A percentile compares a stretch with the other conserved stretches of the same genome.
Conservation (phyloP, 176 grass and related monocot species). For the Bromus sterilis region DNA sequence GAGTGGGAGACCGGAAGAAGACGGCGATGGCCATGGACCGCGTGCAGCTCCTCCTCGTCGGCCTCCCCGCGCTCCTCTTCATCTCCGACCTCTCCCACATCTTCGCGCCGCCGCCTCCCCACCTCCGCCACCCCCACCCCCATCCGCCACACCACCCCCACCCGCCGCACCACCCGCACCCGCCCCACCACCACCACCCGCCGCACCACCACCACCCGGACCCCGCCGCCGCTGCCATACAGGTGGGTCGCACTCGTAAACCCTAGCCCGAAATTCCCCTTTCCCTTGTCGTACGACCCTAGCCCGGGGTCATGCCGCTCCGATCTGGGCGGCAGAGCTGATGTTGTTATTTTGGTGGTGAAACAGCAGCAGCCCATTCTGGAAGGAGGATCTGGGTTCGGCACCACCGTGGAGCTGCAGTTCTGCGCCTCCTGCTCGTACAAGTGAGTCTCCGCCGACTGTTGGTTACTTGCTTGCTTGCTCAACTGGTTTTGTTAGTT, state of each 20-base stretch:
- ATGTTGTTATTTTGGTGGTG: background rate
- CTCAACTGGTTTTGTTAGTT: background rate
- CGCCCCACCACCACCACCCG: conserved; percentile 19
- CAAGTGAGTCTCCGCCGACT: conserved; percentile 28
- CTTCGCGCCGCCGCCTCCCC: conserved; percentile 71
- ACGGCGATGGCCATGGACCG: conserved; percentile 59
- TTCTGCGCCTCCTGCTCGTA: conserved; percentile 96
- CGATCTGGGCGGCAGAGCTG: conserved; percentile 12
- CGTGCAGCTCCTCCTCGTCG: conserved; percentile 75
- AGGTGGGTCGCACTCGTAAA: conserved; percentile 31
- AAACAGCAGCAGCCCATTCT: conserved; percentile 28
- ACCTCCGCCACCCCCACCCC: conserved; percentile 37
- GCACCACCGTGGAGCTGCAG: conserved; percentile 65
- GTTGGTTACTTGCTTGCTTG: background rate
- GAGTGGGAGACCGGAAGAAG: background rate
- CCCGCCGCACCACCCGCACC: background rate
- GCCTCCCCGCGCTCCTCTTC: conserved; percentile 82
- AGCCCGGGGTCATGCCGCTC: background rate
- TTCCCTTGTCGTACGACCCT: background rate
- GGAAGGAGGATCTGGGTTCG: conserved; percentile 58
- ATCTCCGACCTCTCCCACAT: conserved; percentile 76
- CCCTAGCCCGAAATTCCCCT: conserved; percentile 7
- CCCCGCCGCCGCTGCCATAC: conserved; percentile 12
- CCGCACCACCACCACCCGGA: conserved; percentile 29
- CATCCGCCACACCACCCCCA: conserved; percentile 27